A percentile compares a stretch with the other conserved stretches of the same genome.
Conservation (phyloP, 306 rosid species). For the Prunus salicina region DNA sequence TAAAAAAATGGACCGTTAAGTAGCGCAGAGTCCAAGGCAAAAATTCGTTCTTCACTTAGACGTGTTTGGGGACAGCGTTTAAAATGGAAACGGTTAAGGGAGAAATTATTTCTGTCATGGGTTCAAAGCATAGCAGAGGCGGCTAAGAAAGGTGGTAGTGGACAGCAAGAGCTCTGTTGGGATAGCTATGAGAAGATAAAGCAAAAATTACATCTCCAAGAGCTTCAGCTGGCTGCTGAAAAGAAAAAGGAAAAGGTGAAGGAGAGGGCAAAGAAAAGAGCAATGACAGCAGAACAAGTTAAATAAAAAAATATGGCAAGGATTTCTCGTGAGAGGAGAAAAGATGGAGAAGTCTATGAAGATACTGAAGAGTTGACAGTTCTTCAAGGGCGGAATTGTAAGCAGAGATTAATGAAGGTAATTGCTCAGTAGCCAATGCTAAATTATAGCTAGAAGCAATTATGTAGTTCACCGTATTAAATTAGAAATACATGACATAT, state of each 20-base stretch:
- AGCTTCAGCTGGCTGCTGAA: slow-evolving; percentile 43
- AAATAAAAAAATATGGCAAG: slow-evolving; percentile 41
- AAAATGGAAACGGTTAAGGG: slow-evolving; percentile 40
- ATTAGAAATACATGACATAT: too few species aligned
- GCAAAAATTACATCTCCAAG: slow-evolving; percentile 42
- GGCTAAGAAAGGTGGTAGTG: slow-evolving; percentile 67
- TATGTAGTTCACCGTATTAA: not conserved
- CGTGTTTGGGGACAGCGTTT: slow-evolving; percentile 63
- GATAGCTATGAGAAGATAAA: slow-evolving; percentile 61
- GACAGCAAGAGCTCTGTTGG: slow-evolving; percentile 66
- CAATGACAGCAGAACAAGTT: slow-evolving; percentile 43
- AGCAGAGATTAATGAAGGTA: slow-evolving; percentile 53
- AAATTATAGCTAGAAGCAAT: too few species aligned
- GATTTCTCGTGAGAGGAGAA: slow-evolving; percentile 30
- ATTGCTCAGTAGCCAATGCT: not conserved
- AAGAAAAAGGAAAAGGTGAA: slow-evolving; percentile 48
- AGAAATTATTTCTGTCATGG: slow-evolving; percentile 52
- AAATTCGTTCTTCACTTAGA: slow-evolving; percentile 60
- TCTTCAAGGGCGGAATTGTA: slow-evolving; percentile 30
- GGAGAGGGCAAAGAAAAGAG: slow-evolving; percentile 43
- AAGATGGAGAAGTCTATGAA: not conserved
- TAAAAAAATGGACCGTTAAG: slow-evolving; percentile 12
- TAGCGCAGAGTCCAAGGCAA: slow-evolving; percentile 63
- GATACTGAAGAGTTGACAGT: slow-evolving; percentile 32
- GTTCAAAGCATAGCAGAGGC: slow-evolving; percentile 56